These are phyloP conservation scores for Oryza punctata DNA, from an alignment of 176 grass and related monocot species.

Conservation along the genomic window DNA sequence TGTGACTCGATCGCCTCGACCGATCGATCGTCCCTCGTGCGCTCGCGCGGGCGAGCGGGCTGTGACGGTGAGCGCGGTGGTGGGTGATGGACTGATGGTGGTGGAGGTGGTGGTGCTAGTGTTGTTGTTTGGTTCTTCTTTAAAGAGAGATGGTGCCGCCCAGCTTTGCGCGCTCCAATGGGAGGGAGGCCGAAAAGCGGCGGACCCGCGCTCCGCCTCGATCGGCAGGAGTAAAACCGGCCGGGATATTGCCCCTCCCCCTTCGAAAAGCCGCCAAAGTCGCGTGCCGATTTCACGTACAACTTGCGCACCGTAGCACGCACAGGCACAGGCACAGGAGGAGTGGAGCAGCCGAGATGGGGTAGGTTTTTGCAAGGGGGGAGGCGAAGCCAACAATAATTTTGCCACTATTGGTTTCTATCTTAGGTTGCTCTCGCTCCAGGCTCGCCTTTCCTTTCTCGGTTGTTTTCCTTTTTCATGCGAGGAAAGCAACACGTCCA, in stretches of 20 bases:
- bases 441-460: conserved; percentile 4
- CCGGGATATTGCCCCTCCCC: conserved; percentile 46
- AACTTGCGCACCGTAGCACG: conserved; percentile 37
- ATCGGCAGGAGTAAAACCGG: conserved; percentile 18
- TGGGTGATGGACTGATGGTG: conserved; percentile 26
- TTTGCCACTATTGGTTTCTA: conserved; percentile 45
- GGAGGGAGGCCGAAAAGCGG: conserved; percentile 60
- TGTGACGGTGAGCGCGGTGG: conserved; percentile 47
- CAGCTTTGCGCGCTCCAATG: conserved; percentile 78
- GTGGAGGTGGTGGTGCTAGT: conserved; percentile 27
- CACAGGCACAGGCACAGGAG: not conserved
- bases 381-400: conserved; percentile 24
- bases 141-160: conserved; percentile 53
- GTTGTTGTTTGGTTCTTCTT: conserved; percentile 44
- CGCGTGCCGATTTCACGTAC: conserved; percentile 46
- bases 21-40: not conserved
- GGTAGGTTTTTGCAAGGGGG: not conserved
- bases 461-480: conserved; percentile 22
- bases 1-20: not conserved
- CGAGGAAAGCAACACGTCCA: conserved; percentile 31
- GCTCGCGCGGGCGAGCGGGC: conserved; percentile 6
- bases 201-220: conserved; percentile 40
- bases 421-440: conserved; percentile 7
- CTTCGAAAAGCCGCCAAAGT: conserved; percentile 47
- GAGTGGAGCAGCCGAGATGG: conserved; percentile 18